Conservation (phyloP, 2,329 filamentous ascomycete species). For the Beauveria sp. region DNA sequence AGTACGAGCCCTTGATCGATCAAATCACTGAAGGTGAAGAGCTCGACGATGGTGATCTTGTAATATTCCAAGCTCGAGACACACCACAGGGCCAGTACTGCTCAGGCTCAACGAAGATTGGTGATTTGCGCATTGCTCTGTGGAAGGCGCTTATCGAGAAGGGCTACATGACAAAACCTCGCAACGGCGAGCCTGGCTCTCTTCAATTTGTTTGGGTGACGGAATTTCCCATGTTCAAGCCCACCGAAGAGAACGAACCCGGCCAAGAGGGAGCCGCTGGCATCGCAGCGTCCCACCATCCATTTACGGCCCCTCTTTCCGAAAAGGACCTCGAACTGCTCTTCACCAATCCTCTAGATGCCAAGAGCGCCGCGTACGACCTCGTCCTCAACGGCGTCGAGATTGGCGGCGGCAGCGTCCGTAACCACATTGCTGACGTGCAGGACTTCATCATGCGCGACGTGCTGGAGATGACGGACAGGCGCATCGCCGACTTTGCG, state of each 20-base stretch:
- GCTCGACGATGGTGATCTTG: slow-evolving; percentile 57
- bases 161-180: slow-evolving; percentile 42
- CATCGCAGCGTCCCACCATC: slow-evolving; percentile 84
- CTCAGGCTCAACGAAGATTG: slow-evolving; percentile 60
- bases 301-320: slow-evolving; percentile 82
- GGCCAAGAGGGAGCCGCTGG: slow-evolving; percentile 78
- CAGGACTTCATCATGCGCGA: slow-evolving; percentile 82
- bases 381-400: slow-evolving; percentile 94
- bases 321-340: slow-evolving; percentile 67
- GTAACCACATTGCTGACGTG: slow-evolving; percentile 78
- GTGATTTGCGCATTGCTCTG: slow-evolving; percentile 63
- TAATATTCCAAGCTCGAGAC: slow-evolving; percentile 73
- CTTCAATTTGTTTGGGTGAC: slow-evolving; percentile 77
- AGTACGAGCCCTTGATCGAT: slow-evolving; percentile 52
- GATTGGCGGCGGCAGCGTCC: slow-evolving; percentile 83
- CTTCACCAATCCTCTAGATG: slow-evolving; percentile 61
- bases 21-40: slow-evolving; percentile 33
- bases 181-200: slow-evolving; percentile 28
- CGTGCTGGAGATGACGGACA: slow-evolving; percentile 68
- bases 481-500: slow-evolving; percentile 70
- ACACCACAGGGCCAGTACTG: slow-evolving; percentile 48
- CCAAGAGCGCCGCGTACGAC: slow-evolving; percentile 85
- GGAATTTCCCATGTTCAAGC: slow-evolving; percentile 89
- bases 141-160: slow-evolving; percentile 62
- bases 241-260: slow-evolving; percentile 52